phyloP scores from a whole-genome alignment of 1,284 basidiomycete genomes.

The Amylostereum areolatum region DNA sequence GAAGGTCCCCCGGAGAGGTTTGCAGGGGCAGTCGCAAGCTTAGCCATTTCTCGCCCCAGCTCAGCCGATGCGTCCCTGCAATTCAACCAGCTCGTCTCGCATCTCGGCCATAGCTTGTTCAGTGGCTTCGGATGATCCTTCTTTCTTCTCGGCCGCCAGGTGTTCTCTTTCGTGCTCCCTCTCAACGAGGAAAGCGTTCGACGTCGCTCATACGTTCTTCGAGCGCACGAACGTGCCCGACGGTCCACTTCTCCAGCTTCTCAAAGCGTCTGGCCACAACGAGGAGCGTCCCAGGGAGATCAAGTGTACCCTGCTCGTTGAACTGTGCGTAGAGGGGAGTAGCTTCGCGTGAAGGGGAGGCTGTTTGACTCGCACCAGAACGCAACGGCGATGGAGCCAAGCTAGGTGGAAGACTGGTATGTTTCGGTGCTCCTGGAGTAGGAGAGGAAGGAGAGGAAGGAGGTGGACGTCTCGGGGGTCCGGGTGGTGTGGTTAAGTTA shows the following conservation, averaged over 20 bases:
- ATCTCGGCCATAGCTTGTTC: conserved; percentile 44
- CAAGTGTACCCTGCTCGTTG: conserved; percentile 58
- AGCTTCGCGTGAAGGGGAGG: conserved; percentile 54
- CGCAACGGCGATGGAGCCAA: conserved; percentile 55
- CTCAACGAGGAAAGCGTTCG: conserved; percentile 74
- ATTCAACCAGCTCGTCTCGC: conserved; percentile 60
- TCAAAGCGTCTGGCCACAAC: conserved; percentile 69
- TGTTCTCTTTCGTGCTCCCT: conserved; percentile 49
- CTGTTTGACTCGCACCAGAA: conserved; percentile 32
- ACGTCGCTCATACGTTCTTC: conserved; percentile 83
- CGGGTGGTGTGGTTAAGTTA: conserved; percentile 31
- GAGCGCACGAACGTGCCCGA: conserved; percentile 72
- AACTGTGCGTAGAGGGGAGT: conserved; percentile 73
- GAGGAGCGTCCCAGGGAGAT: conserved; percentile 64
- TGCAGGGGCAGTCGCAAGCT: conserved; percentile 50
- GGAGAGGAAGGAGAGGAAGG: conserved; percentile 50
- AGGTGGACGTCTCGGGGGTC: conserved; percentile 33
- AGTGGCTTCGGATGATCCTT: conserved; percentile 16
- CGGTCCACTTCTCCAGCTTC: conserved; percentile 81
- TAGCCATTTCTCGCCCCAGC: conserved; percentile 72
- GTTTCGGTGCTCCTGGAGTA: conserved; percentile 44
- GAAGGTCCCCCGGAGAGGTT: conserved; percentile 50
- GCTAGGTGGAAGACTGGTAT: conserved; percentile 47
- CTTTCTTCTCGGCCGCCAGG: conserved; percentile 16
- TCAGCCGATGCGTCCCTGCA: conserved; percentile 67